A percentile compares a stretch with the other conserved stretches of the same genome.
phyloP scores from a whole-genome alignment of 768 basidiomycete species.

The Termitomyces sp. region DNA sequence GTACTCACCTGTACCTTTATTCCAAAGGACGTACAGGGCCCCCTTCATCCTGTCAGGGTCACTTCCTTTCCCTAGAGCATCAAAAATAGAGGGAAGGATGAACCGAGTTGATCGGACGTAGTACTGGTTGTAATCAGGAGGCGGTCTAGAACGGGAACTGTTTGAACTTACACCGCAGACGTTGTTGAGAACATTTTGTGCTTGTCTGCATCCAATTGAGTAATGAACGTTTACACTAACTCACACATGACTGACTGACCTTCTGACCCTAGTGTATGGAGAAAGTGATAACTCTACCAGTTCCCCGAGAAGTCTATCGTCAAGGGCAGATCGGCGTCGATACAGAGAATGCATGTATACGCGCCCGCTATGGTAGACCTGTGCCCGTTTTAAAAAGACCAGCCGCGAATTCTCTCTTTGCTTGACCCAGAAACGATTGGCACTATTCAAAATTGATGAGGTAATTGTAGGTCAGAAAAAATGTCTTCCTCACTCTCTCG shows the following conservation, averaged over 20 bases:
- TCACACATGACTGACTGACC: slow-evolving; percentile 38
- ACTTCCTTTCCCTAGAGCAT: slow-evolving; percentile 65
- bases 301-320: slow-evolving; percentile 66
- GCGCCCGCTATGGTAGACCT: slow-evolving; percentile 73
- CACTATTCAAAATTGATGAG: slow-evolving; percentile 31
- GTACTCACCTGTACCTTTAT: slow-evolving; percentile 63
- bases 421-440: slow-evolving; percentile 64
- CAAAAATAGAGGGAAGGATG: slow-evolving; percentile 58
- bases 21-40: slow-evolving; percentile 77
- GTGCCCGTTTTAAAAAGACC: slow-evolving; percentile 75
- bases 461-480: not conserved
- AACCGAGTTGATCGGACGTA: slow-evolving; percentile 72
- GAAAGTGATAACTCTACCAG: slow-evolving; percentile 76
- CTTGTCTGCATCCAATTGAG: slow-evolving; percentile 52
- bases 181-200: slow-evolving; percentile 63
- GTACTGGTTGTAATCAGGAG: slow-evolving; percentile 40
- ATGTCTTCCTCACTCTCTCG: slow-evolving; percentile 50
- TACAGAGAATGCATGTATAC: slow-evolving; percentile 77
- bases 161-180: slow-evolving; percentile 55
- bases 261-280: slow-evolving; percentile 73
- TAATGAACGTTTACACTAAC: slow-evolving; percentile 1
- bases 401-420: slow-evolving; percentile 78
- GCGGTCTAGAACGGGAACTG: not conserved
- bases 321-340: slow-evolving; percentile 70
- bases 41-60: slow-evolving; percentile 97